phyloP scores from a whole-genome alignment of 495 filamentous ascomycete species.

The Bacidia gigantensis region DNA sequence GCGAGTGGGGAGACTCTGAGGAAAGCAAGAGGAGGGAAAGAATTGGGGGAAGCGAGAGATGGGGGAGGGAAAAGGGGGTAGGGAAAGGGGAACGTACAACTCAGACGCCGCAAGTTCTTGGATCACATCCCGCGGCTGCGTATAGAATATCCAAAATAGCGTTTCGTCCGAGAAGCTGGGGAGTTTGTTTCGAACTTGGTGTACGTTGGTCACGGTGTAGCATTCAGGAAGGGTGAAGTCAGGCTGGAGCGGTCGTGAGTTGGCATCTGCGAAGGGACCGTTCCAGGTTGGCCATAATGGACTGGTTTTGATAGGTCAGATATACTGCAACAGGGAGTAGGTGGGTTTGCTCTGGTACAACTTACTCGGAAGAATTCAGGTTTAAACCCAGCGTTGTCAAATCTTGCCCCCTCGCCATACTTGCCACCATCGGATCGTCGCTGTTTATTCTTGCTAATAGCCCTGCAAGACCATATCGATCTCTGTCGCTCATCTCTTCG shows the following conservation, averaged over 20 bases:
- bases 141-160: slow-evolving; percentile 90
- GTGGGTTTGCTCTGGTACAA: too few relatives aligned
- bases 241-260: slow-evolving; percentile 58
- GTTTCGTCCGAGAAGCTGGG: slow-evolving; percentile 80
- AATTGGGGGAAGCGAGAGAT: background rate
- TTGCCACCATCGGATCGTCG: slow-evolving; percentile 60
- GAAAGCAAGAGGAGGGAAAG: background rate
- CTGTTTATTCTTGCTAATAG: slow-evolving; percentile 66
- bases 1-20: background rate
- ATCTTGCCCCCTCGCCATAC: slow-evolving; percentile 66
- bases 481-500: slow-evolving; percentile 62
- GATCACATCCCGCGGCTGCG: slow-evolving; percentile 66
- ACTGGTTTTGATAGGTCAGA: slow-evolving; percentile 23
- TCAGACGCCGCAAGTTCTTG: slow-evolving; percentile 77
- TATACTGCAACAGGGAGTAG: too few relatives aligned
- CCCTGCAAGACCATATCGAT: slow-evolving; percentile 70
- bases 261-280: slow-evolving; percentile 56
- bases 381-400: slow-evolving; percentile 65
- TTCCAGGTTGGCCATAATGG: slow-evolving; percentile 51
- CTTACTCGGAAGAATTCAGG: slow-evolving; percentile 65
- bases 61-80: background rate
- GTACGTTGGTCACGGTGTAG: slow-evolving; percentile 79
- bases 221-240: slow-evolving; percentile 69
- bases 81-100: slow-evolving; percentile 36
- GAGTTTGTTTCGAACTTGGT: slow-evolving; percentile 64